Conservation (phyloP, 768 basidiomycete species). For the Amanita polypyramis region DNA sequence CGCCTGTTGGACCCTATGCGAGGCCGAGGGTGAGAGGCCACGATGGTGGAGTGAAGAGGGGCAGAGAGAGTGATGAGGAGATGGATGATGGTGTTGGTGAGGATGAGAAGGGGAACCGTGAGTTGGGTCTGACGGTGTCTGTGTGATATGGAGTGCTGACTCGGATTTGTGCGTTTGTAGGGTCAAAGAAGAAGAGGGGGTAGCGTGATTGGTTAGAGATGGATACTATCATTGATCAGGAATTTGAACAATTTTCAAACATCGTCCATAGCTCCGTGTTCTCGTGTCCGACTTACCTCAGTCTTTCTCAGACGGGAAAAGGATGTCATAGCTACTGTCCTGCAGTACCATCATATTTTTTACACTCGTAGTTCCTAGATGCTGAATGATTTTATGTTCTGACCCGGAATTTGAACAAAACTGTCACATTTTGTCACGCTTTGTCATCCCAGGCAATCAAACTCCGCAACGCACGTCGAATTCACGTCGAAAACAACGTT, state of each 20-base stretch:
- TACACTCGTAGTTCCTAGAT: background rate
- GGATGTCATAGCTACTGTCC: background rate
- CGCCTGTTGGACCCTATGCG: constrained; percentile 34
- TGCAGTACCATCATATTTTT: background rate
- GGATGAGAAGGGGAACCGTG: background rate
- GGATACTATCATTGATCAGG: too few species aligned
- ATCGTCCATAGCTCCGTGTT: background rate
- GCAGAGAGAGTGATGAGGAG: background rate
- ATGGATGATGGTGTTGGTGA: background rate
- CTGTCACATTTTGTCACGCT: background rate
- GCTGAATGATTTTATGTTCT: background rate
- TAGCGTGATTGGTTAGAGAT: too few species aligned
- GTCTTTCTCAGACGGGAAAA: constrained; percentile 1
- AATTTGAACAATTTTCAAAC: background rate
- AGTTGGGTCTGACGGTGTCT: background rate
- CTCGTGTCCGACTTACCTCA: background rate
- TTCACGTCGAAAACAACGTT: background rate
- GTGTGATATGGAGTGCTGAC: too few species aligned
- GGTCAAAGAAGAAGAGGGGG: too few species aligned
- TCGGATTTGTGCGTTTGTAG: too few species aligned
- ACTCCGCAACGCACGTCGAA: background rate
- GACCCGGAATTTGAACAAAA: background rate
- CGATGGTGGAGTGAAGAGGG: background rate
- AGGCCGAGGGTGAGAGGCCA: constrained; percentile 10
- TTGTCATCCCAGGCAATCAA: background rate